Evolutionary conservation across 768 basidiomycete species (phyloP).

Genomic region (Vararia minispora): DNA sequence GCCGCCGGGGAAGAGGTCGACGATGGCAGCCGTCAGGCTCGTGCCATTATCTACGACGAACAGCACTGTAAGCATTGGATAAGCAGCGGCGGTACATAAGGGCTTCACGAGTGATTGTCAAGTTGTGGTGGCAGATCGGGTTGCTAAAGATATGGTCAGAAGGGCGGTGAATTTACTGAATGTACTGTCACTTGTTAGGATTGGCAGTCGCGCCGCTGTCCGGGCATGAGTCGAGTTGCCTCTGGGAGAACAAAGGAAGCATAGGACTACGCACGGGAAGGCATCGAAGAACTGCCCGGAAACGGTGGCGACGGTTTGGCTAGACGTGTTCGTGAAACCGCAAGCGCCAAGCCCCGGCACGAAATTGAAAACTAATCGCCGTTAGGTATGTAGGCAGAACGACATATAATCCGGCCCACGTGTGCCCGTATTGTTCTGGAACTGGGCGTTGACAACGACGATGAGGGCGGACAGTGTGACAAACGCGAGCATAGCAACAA

Average conservation of each 20-base stretch:
- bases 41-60: constrained; percentile 16
- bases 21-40: constrained; percentile 18
- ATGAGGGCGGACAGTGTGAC: too few relatives aligned
- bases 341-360: constrained; percentile 27
- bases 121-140: constrained; percentile 21
- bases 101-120: constrained; percentile 17
- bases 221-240: neutral
- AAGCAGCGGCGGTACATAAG: neutral
- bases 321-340: constrained; percentile 24
- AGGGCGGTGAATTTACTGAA: neutral
- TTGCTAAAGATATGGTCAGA: constrained; percentile 15
- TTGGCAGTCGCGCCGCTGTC: constrained; percentile 11
- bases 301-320: constrained; percentile 27
- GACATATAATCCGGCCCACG: neutral
- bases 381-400: neutral
- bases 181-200: constrained; percentile 11
- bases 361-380: constrained; percentile 23
- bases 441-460: too few relatives aligned
- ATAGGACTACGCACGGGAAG: constrained; percentile 21
- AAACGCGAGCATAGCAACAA: too few relatives aligned
- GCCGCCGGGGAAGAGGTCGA: constrained; percentile 18
- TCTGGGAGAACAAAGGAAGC: neutral
- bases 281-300: constrained; percentile 22
- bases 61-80: neutral
- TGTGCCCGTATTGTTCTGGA: constrained; percentile 4